These are phyloP conservation scores for Fusarium torreyae DNA, from an alignment of 2,329 filamentous ascomycete genomes.

Conservation along the genomic window DNA sequence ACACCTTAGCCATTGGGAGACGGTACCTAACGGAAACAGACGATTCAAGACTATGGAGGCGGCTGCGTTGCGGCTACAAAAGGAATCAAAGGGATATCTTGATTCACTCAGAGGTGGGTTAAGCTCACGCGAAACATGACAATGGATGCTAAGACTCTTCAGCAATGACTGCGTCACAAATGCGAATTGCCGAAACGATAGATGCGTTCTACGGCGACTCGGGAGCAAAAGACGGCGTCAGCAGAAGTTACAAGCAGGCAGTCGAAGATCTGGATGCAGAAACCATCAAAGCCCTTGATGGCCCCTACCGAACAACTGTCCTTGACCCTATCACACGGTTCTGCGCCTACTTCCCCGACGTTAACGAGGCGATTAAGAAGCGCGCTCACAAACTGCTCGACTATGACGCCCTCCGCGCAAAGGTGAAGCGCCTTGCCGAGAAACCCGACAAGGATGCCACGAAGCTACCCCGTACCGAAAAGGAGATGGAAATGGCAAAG, in stretches of 20 bases:
- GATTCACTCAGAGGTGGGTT: constrained; percentile 87
- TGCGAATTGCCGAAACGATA: constrained; percentile 99
- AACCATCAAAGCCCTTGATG: constrained; percentile 97
- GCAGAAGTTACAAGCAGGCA: constrained; percentile 96
- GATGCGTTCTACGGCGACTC: constrained; percentile 99
- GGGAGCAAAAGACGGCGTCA: constrained; percentile 94
- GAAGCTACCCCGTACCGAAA: constrained; percentile 95
- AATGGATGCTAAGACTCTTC: constrained; percentile 34
- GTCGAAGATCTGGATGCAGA: constrained; percentile 98
- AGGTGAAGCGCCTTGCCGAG: constrained; percentile 96
- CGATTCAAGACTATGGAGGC: constrained; percentile 98
- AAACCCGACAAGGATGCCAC: constrained; percentile 99
- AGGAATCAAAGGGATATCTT: constrained; percentile 97
- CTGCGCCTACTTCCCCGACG: constrained; percentile 98
- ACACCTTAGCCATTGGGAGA: constrained; percentile 3
- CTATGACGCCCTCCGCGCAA: constrained; percentile 95
- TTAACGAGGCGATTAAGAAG: constrained; percentile 99
- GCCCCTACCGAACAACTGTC: constrained; percentile 93
- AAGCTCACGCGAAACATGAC: neutral
- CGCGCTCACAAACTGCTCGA: constrained; percentile 98
- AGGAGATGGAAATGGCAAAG: constrained; percentile 95
- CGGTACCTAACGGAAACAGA: constrained; percentile 62
- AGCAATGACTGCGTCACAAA: constrained; percentile 99
- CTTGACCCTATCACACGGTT: constrained; percentile 96
- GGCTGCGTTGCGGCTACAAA: constrained; percentile 91